phyloP scores from a whole-genome alignment of 345 rosid genomes.

The Eutrema heterophyllum region DNA sequence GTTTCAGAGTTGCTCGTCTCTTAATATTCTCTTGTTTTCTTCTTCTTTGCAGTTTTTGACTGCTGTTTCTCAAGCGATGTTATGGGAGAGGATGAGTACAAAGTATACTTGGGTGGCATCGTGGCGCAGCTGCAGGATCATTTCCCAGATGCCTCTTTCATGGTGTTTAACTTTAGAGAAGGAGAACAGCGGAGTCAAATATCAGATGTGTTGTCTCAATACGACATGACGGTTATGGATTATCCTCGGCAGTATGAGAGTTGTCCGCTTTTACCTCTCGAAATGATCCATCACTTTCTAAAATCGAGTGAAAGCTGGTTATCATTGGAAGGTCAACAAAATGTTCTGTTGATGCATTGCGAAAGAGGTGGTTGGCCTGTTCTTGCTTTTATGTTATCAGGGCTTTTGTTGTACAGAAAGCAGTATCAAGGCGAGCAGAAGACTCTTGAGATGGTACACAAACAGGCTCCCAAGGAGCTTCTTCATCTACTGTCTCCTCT shows the following conservation, averaged over 20 bases:
- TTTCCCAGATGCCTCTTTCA: constrained; percentile 92
- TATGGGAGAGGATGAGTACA: constrained; percentile 92
- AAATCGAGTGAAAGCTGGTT: constrained; percentile 95
- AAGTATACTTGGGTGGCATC: constrained; percentile 85
- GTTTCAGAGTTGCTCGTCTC: not conserved
- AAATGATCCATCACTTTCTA: constrained; percentile 93
- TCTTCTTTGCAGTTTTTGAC: constrained; percentile 74
- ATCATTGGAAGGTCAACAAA: constrained; percentile 87
- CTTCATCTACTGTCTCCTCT: constrained; percentile 75
- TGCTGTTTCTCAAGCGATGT: constrained; percentile 97
- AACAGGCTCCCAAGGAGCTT: constrained; percentile 95
- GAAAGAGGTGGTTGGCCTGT: constrained; percentile 98
- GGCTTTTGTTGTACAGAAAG: constrained; percentile 73
- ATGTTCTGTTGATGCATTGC: constrained; percentile 92
- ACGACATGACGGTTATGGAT: constrained; percentile 98
- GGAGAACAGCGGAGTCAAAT: constrained; percentile 89
- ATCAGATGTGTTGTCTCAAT: constrained; percentile 76
- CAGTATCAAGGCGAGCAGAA: constrained; percentile 93
- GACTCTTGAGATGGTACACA: constrained; percentile 97
- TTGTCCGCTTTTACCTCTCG: constrained; percentile 80
- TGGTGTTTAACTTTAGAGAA: constrained; percentile 96
- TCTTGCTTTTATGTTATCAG: constrained; percentile 95
- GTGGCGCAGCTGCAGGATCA: constrained; percentile 93
- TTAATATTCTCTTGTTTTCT: not conserved
- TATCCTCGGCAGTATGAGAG: constrained; percentile 92